Conservation (phyloP, 2,329 filamentous ascomycete genomes). For the Catunica adiposa region DNA sequence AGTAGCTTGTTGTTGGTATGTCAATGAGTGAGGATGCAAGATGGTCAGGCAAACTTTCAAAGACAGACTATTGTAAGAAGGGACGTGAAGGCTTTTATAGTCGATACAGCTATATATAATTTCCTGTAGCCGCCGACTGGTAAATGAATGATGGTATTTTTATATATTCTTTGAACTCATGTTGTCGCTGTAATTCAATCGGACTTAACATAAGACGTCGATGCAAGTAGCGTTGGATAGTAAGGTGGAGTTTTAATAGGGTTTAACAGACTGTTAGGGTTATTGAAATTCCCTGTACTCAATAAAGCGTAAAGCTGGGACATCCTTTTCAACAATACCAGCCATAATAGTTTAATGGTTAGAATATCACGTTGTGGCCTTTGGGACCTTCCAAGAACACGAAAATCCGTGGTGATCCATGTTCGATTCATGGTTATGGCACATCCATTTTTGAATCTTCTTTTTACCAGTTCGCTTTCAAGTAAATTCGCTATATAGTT, state of each 20-base stretch:
- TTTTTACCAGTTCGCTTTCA: neutral
- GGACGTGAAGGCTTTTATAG: neutral
- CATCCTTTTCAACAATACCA: neutral
- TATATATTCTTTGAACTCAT: too few species aligned
- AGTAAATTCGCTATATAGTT: neutral
- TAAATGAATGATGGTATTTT: too few species aligned
- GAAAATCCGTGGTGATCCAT: constrained; percentile 14
- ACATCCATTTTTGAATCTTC: constrained; percentile 4
- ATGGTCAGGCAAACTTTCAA: too few species aligned
- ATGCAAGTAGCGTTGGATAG: too few species aligned
- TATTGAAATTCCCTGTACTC: too few species aligned
- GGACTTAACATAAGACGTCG: too few species aligned
- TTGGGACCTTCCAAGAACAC: neutral
- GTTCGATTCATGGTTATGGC: constrained; percentile 15
- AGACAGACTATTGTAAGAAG: neutral
- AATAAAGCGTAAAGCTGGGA: too few species aligned
- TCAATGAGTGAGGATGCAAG: neutral
- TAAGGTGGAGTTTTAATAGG: too few species aligned
- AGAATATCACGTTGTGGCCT: constrained; percentile 14
- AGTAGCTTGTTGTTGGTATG: neutral
- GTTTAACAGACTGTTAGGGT: too few species aligned
- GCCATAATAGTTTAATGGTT: constrained; percentile 15
- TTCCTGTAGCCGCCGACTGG: too few species aligned
- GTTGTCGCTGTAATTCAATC: too few species aligned
- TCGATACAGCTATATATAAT: neutral